phyloP scores from a whole-genome alignment of 805 yeast species.

The Cyberlindnera nakhonratchasimensis region DNA sequence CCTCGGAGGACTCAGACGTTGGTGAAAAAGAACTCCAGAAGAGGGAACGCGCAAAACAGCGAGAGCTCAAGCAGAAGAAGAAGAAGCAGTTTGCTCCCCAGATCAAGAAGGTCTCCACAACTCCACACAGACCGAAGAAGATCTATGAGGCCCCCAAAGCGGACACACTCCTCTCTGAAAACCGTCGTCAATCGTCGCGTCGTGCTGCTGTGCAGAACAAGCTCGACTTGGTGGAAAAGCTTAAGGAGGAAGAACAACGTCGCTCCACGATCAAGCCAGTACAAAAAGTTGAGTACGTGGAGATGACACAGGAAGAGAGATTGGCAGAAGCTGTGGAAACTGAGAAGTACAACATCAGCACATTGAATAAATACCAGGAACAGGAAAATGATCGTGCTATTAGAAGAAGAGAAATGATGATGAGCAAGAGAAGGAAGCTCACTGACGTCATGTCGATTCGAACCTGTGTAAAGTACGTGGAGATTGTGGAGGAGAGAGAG shows the following conservation, averaged over 20 bases:
- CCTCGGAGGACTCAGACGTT: slow-evolving; percentile 54
- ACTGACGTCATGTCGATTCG: slow-evolving; percentile 53
- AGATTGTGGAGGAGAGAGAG: slow-evolving; percentile 62
- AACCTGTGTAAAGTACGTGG: slow-evolving; percentile 46
- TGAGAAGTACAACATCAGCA: slow-evolving; percentile 68
- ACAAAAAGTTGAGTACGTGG: slow-evolving; percentile 38
- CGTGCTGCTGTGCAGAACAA: slow-evolving; percentile 74
- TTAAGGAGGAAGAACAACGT: slow-evolving; percentile 65
- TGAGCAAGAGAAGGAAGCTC: slow-evolving; percentile 60
- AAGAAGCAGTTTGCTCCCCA: slow-evolving; percentile 31
- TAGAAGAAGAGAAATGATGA: slow-evolving; percentile 67
- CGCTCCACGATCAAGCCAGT: slow-evolving; percentile 43
- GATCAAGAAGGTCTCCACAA: slow-evolving; percentile 30
- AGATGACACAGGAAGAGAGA: slow-evolving; percentile 43
- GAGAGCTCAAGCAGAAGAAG: slow-evolving; percentile 27
- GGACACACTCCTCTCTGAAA: slow-evolving; percentile 47
- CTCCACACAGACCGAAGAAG: slow-evolving; percentile 32
- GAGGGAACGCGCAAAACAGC: slow-evolving; percentile 37
- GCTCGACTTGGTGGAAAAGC: slow-evolving; percentile 67
- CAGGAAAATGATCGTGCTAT: slow-evolving; percentile 81
- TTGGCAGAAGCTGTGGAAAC: slow-evolving; percentile 81
- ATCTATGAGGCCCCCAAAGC: slow-evolving; percentile 40
- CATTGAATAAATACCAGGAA: slow-evolving; percentile 75
- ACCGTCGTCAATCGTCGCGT: slow-evolving; percentile 73
- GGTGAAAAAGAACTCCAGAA: slow-evolving; percentile 63